Percentiles rank a stretch among this genome's conserved stretches.
Evolutionary conservation across 345 rosid species (phyloP).

Genomic region (Populus euphratica): DNA sequence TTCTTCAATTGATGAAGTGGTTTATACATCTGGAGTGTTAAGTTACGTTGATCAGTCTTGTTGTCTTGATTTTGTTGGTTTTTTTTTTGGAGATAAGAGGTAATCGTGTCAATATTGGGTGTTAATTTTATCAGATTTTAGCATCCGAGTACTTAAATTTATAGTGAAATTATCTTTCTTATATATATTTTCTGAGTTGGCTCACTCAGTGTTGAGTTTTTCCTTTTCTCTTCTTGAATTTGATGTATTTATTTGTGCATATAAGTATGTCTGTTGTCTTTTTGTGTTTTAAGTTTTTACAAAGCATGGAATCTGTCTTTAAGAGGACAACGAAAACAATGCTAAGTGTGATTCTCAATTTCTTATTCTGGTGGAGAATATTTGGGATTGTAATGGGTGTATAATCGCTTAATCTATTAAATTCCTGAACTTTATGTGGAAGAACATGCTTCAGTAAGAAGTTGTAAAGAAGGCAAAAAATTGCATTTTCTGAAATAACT

Average conservation of each 20-base stretch:
- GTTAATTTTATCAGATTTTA: conserved; percentile 11
- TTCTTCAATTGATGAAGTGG: conserved; percentile 8
- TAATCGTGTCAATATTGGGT: conserved; percentile 1
- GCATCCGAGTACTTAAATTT: conserved; percentile 7
- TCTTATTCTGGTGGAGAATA: neutral
- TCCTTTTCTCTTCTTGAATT: neutral
- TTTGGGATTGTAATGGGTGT: neutral
- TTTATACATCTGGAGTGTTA: conserved; percentile 8
- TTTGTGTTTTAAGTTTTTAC: neutral
- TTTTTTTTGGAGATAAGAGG: conserved; percentile 4
- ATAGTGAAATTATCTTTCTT: neutral
- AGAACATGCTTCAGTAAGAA: neutral
- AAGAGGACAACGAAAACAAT: neutral
- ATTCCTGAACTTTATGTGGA: neutral
- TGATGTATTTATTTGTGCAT: neutral
- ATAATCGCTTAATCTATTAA: neutral
- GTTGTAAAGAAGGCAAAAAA: neutral
- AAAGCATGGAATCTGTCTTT: neutral
- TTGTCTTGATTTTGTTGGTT: neutral
- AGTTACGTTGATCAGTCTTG: conserved; percentile 3
- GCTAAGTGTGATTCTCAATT: neutral
- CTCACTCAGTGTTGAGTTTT: neutral
- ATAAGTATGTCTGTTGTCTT: neutral
- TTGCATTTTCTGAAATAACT: neutral
- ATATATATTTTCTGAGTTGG: neutral